These are phyloP conservation scores for Gilbertella persicaria DNA, from an alignment of 371 early-diverging fungal genomes.

Conservation along the genomic window DNA sequence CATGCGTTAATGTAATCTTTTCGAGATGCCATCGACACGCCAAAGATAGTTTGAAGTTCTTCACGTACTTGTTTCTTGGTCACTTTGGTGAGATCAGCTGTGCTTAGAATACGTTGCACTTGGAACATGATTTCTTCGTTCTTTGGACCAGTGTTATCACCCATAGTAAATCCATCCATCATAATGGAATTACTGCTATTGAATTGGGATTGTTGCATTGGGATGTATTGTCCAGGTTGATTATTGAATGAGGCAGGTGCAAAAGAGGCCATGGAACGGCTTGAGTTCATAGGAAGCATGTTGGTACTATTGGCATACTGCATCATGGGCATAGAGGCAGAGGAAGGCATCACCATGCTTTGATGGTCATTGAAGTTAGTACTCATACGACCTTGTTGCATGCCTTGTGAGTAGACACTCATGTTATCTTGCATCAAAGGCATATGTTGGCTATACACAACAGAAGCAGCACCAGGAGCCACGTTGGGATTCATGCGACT, in stretches of 20 bases:
- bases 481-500: not conserved
- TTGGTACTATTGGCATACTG: constrained; percentile 22
- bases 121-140: constrained; percentile 81
- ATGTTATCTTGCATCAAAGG: constrained; percentile 22
- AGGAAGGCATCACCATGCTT: constrained; percentile 37
- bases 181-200: constrained; percentile 32
- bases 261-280: constrained; percentile 21
- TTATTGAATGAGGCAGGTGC: constrained; percentile 18
- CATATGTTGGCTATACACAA: constrained; percentile 5
- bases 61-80: constrained; percentile 81
- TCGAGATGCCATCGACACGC: constrained; percentile 45
- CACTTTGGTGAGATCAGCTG: constrained; percentile 77
- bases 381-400: constrained; percentile 20
- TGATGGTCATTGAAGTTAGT: constrained; percentile 19
- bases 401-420: constrained; percentile 20
- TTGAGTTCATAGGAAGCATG: constrained; percentile 25
- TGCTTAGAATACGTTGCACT: constrained; percentile 74
- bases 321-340: constrained; percentile 42
- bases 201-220: constrained; percentile 29
- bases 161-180: constrained; percentile 35
- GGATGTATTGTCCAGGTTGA: constrained; percentile 28
- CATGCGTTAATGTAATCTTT: constrained; percentile 62
- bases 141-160: constrained; percentile 27
- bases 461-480: not conserved
- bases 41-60: constrained; percentile 42